Percentiles rank a stretch among this genome's conserved stretches.
phyloP scores from a whole-genome alignment of 148 eudicot genomes.

The Hydrangea macrophylla region DNA sequence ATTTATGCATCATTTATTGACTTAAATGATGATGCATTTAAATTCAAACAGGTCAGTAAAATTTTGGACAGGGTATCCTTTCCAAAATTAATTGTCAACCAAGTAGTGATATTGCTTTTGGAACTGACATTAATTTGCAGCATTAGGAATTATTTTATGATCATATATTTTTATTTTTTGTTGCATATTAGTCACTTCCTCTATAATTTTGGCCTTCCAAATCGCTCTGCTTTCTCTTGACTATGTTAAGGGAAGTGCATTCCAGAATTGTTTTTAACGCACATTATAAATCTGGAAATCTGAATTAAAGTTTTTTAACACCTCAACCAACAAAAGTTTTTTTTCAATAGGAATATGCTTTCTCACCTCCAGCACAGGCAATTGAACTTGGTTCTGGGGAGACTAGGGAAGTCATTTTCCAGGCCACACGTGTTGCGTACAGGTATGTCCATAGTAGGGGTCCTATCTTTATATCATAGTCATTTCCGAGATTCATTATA shows the following conservation, averaged over 20 bases:
- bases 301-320: background rate
- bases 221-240: slow-evolving; percentile 6
- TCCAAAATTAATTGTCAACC: background rate
- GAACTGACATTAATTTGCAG: background rate
- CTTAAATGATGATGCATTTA: background rate
- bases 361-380: slow-evolving; percentile 89
- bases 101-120: background rate
- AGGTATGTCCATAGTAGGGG: slow-evolving; percentile 41
- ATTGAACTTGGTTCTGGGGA: slow-evolving; percentile 94
- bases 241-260: background rate
- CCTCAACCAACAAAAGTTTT: background rate
- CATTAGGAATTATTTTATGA: background rate
- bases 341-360: slow-evolving; percentile 83
- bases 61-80: background rate
- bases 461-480: background rate
- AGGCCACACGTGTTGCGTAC: slow-evolving; percentile 98
- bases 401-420: slow-evolving; percentile 72
- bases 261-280: background rate
- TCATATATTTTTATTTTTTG: background rate
- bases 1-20: background rate
- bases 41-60: background rate
- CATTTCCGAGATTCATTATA: background rate
- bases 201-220: background rate
- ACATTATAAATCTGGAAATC: background rate
- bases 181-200: background rate